Evolutionary conservation across 208 protist species (phyloP).

Genomic region (Lotmaria passim): DNA sequence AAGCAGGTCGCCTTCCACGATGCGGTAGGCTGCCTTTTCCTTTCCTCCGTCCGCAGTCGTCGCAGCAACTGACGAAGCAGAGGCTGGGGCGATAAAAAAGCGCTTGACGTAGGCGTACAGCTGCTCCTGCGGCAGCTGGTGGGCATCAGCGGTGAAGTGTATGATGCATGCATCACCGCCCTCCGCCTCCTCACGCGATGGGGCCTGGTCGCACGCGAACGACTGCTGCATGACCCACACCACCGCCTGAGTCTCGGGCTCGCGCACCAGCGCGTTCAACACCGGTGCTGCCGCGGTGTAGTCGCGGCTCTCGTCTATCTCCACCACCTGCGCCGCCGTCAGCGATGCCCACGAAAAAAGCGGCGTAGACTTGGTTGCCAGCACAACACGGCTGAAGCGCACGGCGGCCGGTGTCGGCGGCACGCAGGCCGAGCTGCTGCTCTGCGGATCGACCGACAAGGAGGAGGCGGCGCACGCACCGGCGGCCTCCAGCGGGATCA

Average conservation of each 20-base stretch:
- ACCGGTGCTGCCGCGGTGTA: conserved; percentile 45
- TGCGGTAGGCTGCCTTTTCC: neutral
- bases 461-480: neutral
- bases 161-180: conserved; percentile 37
- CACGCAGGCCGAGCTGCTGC: conserved; percentile 1
- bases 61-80: neutral
- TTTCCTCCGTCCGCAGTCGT: no score
- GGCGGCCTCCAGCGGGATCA: conserved; percentile 22
- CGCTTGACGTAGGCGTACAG: conserved; percentile 56
- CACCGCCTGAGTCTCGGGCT: conserved; percentile 36
- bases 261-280: conserved; percentile 41
- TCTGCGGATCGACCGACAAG: neutral
- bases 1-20: conserved; percentile 39
- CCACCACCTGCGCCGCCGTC: conserved; percentile 8
- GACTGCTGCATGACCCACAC: conserved; percentile 72
- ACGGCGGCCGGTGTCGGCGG: conserved; percentile 3
- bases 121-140: conserved; percentile 35
- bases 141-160: conserved; percentile 76
- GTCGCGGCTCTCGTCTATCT: conserved; percentile 11
- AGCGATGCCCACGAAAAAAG: conserved; percentile 51
- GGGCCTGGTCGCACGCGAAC: conserved; percentile 53
- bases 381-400: conserved; percentile 57
- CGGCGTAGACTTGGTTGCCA: conserved; percentile 40
- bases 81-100: conserved; percentile 10
- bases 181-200: conserved; percentile 24